These are phyloP conservation scores for Rhizoctonia solani DNA, from an alignment of 1,284 basidiomycete genomes.

Conservation along the genomic window DNA sequence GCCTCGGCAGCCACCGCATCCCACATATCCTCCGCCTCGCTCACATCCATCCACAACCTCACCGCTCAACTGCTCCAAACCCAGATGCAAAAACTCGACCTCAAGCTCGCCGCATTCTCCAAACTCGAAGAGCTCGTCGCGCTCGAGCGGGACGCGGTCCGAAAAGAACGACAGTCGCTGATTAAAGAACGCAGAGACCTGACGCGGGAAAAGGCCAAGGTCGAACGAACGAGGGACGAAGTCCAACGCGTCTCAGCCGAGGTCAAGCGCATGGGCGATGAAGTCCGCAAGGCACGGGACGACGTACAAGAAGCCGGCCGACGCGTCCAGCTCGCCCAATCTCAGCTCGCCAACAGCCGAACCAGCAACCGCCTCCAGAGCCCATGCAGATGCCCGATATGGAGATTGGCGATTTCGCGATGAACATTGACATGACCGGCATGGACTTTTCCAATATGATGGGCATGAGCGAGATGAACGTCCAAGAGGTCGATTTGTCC, in stretches of 20 bases:
- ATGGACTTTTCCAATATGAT: slow-evolving; percentile 27
- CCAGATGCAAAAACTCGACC: slow-evolving; percentile 89
- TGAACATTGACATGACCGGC: slow-evolving; percentile 30
- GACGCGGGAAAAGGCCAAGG: background rate
- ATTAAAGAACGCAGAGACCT: too few relatives aligned
- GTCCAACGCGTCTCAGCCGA: slow-evolving; percentile 17
- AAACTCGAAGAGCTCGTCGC: slow-evolving; percentile 88
- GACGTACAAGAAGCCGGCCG: slow-evolving; percentile 5
- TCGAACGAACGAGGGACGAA: slow-evolving; percentile 10
- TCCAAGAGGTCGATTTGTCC: slow-evolving; percentile 24
- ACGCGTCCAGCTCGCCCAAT: slow-evolving; percentile 6
- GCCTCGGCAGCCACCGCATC: slow-evolving; percentile 88
- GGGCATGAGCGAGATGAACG: slow-evolving; percentile 29
- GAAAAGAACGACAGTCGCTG: slow-evolving; percentile 28
- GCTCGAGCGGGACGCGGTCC: slow-evolving; percentile 61
- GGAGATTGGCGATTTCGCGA: slow-evolving; percentile 29
- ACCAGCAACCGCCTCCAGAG: background rate
- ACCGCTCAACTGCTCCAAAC: slow-evolving; percentile 87
- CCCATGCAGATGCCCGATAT: slow-evolving; percentile 9
- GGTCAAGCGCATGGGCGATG: slow-evolving; percentile 15
- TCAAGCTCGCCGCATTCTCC: slow-evolving; percentile 92
- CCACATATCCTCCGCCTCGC: slow-evolving; percentile 45
- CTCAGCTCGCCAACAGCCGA: background rate
- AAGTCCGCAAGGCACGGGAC: slow-evolving; percentile 3
- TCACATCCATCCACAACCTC: slow-evolving; percentile 80